phyloP scores from a whole-genome alignment of 441 rosid species.

The Gossypium schwendimanii region DNA sequence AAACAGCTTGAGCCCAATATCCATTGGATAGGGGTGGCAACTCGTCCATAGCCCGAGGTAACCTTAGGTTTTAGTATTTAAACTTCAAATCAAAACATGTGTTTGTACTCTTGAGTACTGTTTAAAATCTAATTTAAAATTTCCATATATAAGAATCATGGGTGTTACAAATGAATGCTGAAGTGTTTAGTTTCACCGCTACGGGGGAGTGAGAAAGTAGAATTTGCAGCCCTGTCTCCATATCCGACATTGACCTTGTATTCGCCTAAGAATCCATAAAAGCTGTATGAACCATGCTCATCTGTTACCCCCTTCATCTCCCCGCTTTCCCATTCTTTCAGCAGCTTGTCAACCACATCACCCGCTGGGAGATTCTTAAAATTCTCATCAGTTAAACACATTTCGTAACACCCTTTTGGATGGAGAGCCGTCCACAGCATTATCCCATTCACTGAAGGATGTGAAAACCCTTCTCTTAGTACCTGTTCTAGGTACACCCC shows the following conservation, averaged over 20 bases:
- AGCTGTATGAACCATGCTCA: constrained; percentile 54
- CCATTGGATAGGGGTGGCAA: not conserved
- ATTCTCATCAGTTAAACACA: constrained; percentile 63
- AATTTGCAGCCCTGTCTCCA: constrained; percentile 27
- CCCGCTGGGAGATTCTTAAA: constrained; percentile 65
- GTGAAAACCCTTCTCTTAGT: constrained; percentile 78
- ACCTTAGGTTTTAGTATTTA: no score
- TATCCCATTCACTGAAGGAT: constrained; percentile 65
- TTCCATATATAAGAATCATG: not conserved
- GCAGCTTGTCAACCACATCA: constrained; percentile 48
- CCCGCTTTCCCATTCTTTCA: constrained; percentile 51
- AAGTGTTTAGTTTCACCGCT: constrained; percentile 56
- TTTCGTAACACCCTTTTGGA: constrained; percentile 61
- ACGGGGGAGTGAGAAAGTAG: constrained; percentile 40
- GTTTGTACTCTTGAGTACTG: not conserved
- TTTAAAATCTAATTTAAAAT: not conserved
- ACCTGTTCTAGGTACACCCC: constrained; percentile 66
- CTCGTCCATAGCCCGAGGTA: not conserved
- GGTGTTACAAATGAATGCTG: constrained; percentile 32
- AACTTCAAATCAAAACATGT: not conserved
- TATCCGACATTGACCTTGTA: constrained; percentile 27
- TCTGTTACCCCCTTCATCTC: constrained; percentile 32
- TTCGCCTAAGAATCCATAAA: constrained; percentile 66
- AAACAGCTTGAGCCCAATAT: not conserved
- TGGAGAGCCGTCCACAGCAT: constrained; percentile 78